Evolutionary conservation across 305 asterid species (phyloP).

Genomic region (Fraxinus albicans): DNA sequence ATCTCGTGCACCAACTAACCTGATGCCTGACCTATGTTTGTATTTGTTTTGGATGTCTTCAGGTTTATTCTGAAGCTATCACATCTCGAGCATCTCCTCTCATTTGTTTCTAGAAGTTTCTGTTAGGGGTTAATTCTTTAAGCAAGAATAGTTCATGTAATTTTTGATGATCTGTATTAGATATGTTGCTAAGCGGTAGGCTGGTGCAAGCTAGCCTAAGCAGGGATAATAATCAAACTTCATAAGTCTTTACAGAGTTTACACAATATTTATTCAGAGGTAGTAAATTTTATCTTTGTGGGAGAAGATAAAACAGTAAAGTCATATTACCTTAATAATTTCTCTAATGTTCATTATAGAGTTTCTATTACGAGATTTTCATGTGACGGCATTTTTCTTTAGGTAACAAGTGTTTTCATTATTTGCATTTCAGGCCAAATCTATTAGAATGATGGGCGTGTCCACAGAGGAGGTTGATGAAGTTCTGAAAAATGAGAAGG

Average conservation of each 20-base stretch:
- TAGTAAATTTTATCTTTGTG: neutral
- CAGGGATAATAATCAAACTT: neutral
- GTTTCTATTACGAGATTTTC: neutral
- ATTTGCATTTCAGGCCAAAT: slow-evolving; percentile 55
- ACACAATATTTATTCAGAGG: neutral
- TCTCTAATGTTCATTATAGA: neutral
- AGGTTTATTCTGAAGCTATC: neutral
- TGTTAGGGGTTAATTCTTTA: neutral
- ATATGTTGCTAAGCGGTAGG: neutral
- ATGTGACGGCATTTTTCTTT: neutral
- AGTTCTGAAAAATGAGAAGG: slow-evolving; percentile 54
- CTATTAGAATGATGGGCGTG: slow-evolving; percentile 92
- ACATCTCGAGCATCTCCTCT: neutral
- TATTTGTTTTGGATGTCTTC: neutral
- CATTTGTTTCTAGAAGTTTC: neutral
- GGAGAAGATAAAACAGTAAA: neutral
- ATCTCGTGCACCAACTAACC: neutral
- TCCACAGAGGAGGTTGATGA: slow-evolving; percentile 76
- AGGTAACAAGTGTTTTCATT: slow-evolving; percentile 4
- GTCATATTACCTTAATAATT: neutral
- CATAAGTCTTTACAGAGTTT: neutral
- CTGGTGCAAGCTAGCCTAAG: neutral
- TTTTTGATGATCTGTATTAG: neutral
- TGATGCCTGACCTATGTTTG: neutral
- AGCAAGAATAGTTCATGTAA: neutral